Conservation (phyloP, 2,329 filamentous ascomycete genomes). For the Colletotrichum tamarilloi region DNA sequence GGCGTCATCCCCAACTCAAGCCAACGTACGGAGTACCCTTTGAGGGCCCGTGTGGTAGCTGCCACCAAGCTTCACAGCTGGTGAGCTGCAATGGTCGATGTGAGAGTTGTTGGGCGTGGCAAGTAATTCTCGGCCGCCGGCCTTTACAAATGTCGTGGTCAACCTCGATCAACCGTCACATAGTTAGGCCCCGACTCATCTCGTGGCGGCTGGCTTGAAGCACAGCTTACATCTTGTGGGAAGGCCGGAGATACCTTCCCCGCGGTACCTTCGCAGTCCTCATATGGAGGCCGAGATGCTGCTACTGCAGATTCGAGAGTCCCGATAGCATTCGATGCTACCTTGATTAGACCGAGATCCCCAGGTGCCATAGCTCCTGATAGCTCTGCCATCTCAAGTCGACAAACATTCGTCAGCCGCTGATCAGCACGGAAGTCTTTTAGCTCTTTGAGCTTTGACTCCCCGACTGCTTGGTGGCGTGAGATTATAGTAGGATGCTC, state of each 20-base stretch:
- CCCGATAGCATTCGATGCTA: background rate
- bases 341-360: background rate
- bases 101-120: no score
- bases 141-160: no score
- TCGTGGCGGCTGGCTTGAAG: background rate
- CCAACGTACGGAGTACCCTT: background rate
- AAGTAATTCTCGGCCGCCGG: background rate
- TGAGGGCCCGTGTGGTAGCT: background rate
- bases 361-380: background rate
- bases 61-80: background rate
- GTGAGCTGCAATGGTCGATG: background rate
- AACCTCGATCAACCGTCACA: background rate
- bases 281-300: background rate
- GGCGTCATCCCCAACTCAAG: slow-evolving; percentile 6
- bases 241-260: background rate
- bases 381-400: background rate
- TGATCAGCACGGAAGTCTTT: background rate
- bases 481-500: background rate
- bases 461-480: background rate
- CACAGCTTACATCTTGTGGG: background rate
- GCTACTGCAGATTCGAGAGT: background rate
- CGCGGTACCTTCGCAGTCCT: background rate
- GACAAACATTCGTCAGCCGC: background rate
- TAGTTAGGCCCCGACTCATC: background rate
- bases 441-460: background rate